Percentiles rank a stretch among this genome's conserved stretches.
phyloP scores from a whole-genome alignment of 1,284 basidiomycete species.

The Moniliella sp. region DNA sequence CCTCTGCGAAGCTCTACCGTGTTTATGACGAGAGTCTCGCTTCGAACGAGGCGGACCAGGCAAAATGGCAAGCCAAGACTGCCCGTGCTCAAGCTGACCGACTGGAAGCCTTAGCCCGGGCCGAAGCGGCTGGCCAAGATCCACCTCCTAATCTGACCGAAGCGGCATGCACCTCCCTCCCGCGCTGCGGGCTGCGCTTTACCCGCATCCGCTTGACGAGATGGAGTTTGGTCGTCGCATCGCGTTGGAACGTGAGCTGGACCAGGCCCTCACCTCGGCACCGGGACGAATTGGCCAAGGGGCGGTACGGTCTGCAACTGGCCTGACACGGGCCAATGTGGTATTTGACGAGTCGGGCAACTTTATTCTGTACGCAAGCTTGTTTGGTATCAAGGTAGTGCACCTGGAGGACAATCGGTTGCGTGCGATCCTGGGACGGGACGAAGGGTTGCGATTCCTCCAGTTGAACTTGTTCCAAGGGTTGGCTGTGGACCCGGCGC shows the following conservation, averaged over 20 bases:
- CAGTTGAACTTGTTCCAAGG: conserved; percentile 80
- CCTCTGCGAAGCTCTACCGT: conserved; percentile 65
- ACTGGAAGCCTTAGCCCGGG: no score
- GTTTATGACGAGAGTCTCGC: conserved; percentile 96
- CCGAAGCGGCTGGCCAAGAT: no score
- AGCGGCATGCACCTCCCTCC: no score
- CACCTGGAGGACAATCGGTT: conserved; percentile 85
- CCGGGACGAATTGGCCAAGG: conserved; percentile 37
- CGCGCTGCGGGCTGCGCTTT: no score
- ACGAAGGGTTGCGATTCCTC: conserved; percentile 75
- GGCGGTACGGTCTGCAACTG: conserved; percentile 20
- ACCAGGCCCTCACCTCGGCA: conserved; percentile 42
- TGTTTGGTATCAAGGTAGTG: conserved; percentile 88
- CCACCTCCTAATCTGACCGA: no score
- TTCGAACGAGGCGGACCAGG: no score
- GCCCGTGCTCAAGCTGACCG: no score
- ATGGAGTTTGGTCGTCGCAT: conserved; percentile 97
- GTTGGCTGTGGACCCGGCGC: conserved; percentile 63
- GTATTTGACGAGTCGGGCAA: conserved; percentile 92
- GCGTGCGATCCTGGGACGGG: conserved; percentile 69
- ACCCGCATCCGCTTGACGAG: conserved; percentile 72
- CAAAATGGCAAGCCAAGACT: no score
- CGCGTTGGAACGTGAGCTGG: conserved; percentile 73
- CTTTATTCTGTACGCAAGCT: conserved; percentile 73
- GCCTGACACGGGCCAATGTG: conserved; percentile 38